Evolutionary conservation across 2,329 filamentous ascomycete genomes (phyloP), one percentile per base, ranked within the genome.

Genomic region (Albophoma yamanashiensis): DNA sequence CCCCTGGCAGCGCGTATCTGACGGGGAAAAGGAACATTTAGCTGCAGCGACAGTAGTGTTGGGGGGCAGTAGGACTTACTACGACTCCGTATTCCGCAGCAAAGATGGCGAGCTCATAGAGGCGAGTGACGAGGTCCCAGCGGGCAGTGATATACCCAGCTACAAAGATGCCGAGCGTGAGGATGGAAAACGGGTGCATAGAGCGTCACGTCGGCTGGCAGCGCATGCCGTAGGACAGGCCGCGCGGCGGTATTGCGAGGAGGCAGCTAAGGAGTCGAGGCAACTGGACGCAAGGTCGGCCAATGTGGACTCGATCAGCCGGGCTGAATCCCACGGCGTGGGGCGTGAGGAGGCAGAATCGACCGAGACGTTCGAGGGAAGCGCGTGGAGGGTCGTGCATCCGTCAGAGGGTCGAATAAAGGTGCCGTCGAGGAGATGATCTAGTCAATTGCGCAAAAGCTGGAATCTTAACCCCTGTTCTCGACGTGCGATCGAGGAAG

Each of bases 11-110:
- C 89, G 71, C 94, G 89, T 68, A 89, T 85, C 91, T 96, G 69
- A 36, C 58, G 27, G 27, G 8, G 39, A 7, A 55, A 5, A 12
- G 52, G 56, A 36, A n/a, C 7, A 14, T n/a, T 62, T 53, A 61
- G 59, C 55, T 22, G 55, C 56, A 17, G 22, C 27, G 17, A 20
- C 47, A 55, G 14, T 38, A 34, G 56, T 25, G 3, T 11, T 9
- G 31, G 31, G 1, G 12, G 39, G 31, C 31, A 56, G 43, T 60
- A 27, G 45, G 50, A 79, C 88, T 71, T 79, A 96, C 92, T 73
- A 97, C 89, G 70, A 99, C 94, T 73, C 93, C 92, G 90, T 97
- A 91, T 75, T 97, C 90, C 92, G 92, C 97, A 67, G 95, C 94
- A 75, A 97, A 99, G 66, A 96, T 89, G 67, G 91, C 89, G 70